These are phyloP conservation scores for Fusarium lateritium DNA, from an alignment of 2,329 filamentous ascomycete genomes.

Conservation along the genomic window DNA sequence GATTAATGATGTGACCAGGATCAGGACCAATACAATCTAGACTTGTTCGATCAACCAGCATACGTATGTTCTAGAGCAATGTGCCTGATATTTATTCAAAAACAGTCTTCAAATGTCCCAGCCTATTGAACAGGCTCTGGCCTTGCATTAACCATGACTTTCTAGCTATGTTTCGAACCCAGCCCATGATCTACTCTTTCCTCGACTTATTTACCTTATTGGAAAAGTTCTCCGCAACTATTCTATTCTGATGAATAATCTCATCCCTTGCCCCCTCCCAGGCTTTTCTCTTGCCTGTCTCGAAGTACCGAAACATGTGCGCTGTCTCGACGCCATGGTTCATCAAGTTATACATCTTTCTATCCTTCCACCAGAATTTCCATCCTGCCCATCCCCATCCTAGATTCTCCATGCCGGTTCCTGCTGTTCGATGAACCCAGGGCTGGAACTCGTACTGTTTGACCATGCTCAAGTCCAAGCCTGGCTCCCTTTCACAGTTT, in stretches of 20 bases:
- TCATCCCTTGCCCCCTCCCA: conserved; percentile 57
- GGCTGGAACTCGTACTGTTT: conserved; percentile 53
- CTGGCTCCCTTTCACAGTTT: conserved; percentile 21
- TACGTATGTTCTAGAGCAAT: no score
- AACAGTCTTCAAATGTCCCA: no score
- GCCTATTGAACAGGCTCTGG: no score
- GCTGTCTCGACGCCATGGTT: conserved; percentile 59
- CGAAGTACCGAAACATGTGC: conserved; percentile 59
- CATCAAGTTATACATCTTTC: conserved; percentile 56
- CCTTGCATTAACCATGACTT: no score
- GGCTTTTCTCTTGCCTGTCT: conserved; percentile 56
- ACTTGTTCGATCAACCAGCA: no score
- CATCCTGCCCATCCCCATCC: conserved; percentile 59
- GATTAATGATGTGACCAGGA: no score
- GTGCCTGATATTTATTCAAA: no score
- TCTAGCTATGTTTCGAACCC: no score
- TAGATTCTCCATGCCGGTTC: conserved; percentile 59
- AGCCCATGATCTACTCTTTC: neutral
- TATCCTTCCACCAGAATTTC: conserved; percentile 58
- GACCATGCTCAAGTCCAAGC: conserved; percentile 40
- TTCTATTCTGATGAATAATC: conserved; percentile 28
- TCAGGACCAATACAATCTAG: no score
- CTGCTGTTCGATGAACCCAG: conserved; percentile 57
- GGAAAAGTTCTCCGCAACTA: conserved; percentile 15
- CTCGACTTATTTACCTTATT: conserved; percentile 11